phyloP scores from a whole-genome alignment of 1,139 yeast genomes.

The Sugiyamaella neomexicana region DNA sequence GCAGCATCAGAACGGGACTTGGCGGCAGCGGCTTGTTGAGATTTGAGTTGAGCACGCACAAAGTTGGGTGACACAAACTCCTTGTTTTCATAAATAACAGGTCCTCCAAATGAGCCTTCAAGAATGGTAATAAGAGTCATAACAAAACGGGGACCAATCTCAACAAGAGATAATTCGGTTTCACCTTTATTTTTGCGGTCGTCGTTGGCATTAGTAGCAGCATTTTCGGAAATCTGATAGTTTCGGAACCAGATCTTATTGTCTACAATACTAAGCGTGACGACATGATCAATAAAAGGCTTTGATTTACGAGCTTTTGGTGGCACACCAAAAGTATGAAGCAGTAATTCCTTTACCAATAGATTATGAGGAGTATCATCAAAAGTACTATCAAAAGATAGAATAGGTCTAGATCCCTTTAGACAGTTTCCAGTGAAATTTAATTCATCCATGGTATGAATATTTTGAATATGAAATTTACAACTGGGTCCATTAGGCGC shows the following conservation, averaged over 20 bases:
- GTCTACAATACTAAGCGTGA: slow-evolving; percentile 90
- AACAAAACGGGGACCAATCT: slow-evolving; percentile 96
- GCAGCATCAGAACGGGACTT: slow-evolving; percentile 78
- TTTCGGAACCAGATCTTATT: slow-evolving; percentile 95
- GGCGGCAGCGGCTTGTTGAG: slow-evolving; percentile 79
- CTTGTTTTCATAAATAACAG: slow-evolving; percentile 94
- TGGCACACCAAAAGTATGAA: slow-evolving; percentile 93
- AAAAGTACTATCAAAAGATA: slow-evolving; percentile 83
- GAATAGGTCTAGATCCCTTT: slow-evolving; percentile 93
- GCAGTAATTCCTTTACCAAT: slow-evolving; percentile 80
- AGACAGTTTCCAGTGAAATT: slow-evolving; percentile 96
- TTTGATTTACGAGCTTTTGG: slow-evolving; percentile 92
- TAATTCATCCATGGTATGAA: slow-evolving; percentile 94
- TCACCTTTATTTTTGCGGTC: slow-evolving; percentile 36
- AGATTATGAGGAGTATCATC: slow-evolving; percentile 62
- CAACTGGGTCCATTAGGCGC: slow-evolving; percentile 98
- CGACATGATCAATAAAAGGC: slow-evolving; percentile 93
- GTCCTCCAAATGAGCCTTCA: slow-evolving; percentile 98
- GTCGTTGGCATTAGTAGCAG: slow-evolving; percentile 45
- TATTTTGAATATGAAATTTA: slow-evolving; percentile 89
- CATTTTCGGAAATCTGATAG: slow-evolving; percentile 83
- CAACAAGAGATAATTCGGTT: slow-evolving; percentile 72
- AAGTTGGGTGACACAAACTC: slow-evolving; percentile 95
- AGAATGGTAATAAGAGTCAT: slow-evolving; percentile 87
- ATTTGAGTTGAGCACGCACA: slow-evolving; percentile 85